Evolutionary conservation across 176 grass and related monocot species (phyloP).

Genomic region (Triticum urartu): DNA sequence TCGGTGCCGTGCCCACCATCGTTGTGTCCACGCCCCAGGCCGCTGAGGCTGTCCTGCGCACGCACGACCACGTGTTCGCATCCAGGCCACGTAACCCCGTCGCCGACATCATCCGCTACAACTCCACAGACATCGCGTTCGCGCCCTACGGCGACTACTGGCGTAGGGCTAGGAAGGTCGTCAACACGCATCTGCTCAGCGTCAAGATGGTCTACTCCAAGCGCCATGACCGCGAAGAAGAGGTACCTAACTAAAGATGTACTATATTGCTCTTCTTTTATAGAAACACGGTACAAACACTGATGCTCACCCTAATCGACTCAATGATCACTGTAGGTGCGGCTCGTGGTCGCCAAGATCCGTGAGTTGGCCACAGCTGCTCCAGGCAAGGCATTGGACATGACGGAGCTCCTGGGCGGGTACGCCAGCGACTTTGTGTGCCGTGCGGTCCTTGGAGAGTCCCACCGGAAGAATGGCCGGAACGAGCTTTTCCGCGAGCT

Average conservation of each 20-base stretch:
- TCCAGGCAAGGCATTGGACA: slow-evolving; percentile 15
- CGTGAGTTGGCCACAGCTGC: background rate
- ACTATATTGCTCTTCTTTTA: no score
- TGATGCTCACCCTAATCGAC: no score
- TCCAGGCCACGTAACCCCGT: slow-evolving; percentile 32
- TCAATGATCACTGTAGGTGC: background rate
- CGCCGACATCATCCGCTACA: slow-evolving; percentile 25
- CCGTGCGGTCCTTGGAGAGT: slow-evolving; percentile 22
- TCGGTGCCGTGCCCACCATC: slow-evolving; percentile 31
- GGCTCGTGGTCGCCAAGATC: slow-evolving; percentile 1
- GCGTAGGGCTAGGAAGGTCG: slow-evolving; percentile 33
- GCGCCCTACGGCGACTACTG: slow-evolving; percentile 38
- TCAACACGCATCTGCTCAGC: slow-evolving; percentile 31
- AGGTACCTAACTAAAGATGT: no score
- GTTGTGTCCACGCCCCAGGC: slow-evolving; percentile 29
- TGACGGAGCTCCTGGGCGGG: slow-evolving; percentile 25
- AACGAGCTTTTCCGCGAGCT: slow-evolving; percentile 35
- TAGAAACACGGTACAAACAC: no score
- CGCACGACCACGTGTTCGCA: slow-evolving; percentile 45
- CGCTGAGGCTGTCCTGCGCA: slow-evolving; percentile 37
- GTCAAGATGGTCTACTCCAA: background rate
- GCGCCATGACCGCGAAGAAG: background rate
- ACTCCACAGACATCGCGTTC: slow-evolving; percentile 33
- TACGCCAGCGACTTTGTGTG: slow-evolving; percentile 39
- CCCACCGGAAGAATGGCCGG: background rate